These are phyloP conservation scores for Mucor racemosus DNA, from an alignment of 371 early-diverging fungal genomes.

Conservation along the genomic window DNA sequence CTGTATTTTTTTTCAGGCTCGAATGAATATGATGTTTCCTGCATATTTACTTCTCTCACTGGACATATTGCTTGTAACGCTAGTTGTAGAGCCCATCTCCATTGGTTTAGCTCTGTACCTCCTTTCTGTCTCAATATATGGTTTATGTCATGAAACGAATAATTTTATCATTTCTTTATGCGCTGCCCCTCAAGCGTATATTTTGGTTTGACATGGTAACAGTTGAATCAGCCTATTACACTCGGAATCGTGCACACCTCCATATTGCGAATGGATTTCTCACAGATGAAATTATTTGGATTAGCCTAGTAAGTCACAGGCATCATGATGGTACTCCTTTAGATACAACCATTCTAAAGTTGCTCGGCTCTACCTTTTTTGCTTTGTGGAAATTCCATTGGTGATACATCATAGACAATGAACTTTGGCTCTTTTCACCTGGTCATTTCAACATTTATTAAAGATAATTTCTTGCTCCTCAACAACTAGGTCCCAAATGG, in stretches of 20 bases:
- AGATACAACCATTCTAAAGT: neutral
- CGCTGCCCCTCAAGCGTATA: conserved; percentile 11
- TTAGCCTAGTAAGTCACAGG: neutral
- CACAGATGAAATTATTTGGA: too few relatives aligned
- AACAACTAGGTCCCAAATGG: too few relatives aligned
- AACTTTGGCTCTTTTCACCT: too few relatives aligned
- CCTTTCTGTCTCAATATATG: conserved; percentile 11
- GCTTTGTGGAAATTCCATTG: conserved; percentile 15
- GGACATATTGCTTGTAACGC: conserved; percentile 1
- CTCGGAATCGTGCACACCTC: neutral
- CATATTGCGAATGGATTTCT: too few relatives aligned
- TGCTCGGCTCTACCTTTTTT: conserved; percentile 15
- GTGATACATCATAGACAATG: neutral
- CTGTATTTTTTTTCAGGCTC: conserved; percentile 10
- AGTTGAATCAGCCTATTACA: conserved; percentile 16
- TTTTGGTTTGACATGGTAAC: conserved; percentile 10
- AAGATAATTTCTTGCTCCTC: too few relatives aligned
- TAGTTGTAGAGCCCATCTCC: conserved; percentile 6
- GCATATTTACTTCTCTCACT: conserved; percentile 9
- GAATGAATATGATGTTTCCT: conserved; percentile 14
- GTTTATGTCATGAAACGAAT: conserved; percentile 15
- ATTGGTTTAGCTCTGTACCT: conserved; percentile 2
- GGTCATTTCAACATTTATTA: too few relatives aligned
- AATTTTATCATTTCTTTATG: conserved; percentile 11
- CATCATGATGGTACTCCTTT: neutral